A percentile compares a stretch with the other conserved stretches of the same genome.
phyloP scores from a whole-genome alignment of 805 yeast species.

The Citeromyces matritensis region DNA sequence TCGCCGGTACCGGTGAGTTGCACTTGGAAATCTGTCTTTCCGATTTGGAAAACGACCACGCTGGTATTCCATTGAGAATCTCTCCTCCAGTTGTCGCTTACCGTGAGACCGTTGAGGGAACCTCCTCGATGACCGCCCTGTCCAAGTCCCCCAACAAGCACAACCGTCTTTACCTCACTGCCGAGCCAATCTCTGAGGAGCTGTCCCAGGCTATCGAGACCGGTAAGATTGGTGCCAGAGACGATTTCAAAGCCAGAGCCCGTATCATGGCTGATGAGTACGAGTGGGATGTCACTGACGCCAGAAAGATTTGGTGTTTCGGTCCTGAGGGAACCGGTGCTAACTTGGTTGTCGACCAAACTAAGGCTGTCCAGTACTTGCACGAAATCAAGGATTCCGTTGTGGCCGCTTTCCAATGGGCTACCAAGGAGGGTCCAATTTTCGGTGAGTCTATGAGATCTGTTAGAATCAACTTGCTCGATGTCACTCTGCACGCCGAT shows the following conservation, averaged over 20 bases:
- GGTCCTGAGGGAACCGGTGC: conserved; percentile 99
- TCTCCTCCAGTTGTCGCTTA: conserved; percentile 97
- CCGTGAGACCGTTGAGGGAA: conserved; percentile 95
- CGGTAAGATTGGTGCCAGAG: conserved; percentile 89
- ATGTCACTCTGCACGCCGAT: conserved; percentile 99
- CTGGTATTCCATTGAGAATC: conserved; percentile 96
- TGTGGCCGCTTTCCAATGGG: conserved; percentile 99
- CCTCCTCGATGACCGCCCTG: conserved; percentile 90
- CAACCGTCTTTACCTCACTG: conserved; percentile 98
- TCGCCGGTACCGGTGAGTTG: conserved; percentile 99
- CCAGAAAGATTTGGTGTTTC: conserved; percentile 99
- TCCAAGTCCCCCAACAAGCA: conserved; percentile 99
- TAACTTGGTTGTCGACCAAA: conserved; percentile 96
- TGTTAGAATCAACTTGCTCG: conserved; percentile 93
- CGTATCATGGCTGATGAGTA: conserved; percentile 96
- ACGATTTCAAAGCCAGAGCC: conserved; percentile 98
- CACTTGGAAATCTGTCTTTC: conserved; percentile 95
- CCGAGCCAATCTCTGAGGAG: conserved; percentile 94
- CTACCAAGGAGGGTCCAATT: conserved; percentile 98
- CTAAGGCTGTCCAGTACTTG: conserved; percentile 99
- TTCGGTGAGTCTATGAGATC: conserved; percentile 95
- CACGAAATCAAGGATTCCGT: conserved; percentile 98
- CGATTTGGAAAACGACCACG: conserved; percentile 97
- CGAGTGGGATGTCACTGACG: conserved; percentile 99
- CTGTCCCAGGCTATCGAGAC: conserved; percentile 79